phyloP scores from a whole-genome alignment of 2,329 filamentous ascomycete genomes.

The Microthyrium microscopicum region DNA sequence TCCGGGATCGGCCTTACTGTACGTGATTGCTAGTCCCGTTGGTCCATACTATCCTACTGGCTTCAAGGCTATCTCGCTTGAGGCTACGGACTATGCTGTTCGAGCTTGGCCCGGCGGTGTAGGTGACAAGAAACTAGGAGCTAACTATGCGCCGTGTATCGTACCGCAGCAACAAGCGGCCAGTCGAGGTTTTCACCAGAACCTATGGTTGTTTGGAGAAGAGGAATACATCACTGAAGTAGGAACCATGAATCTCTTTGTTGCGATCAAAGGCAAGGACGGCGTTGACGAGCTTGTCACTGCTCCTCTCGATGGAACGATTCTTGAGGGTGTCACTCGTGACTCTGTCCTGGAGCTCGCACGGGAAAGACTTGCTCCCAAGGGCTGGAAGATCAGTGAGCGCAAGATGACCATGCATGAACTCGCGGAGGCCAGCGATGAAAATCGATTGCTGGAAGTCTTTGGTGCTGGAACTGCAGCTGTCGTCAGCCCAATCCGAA shows the following conservation, averaged over 20 bases:
- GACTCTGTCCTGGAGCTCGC: conserved; percentile 83
- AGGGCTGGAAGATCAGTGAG: conserved; percentile 82
- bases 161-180: conserved; percentile 89
- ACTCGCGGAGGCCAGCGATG: conserved; percentile 60
- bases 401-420: conserved; percentile 86
- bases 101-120: conserved; percentile 96
- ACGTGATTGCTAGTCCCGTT: conserved; percentile 88
- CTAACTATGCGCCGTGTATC: conserved; percentile 98
- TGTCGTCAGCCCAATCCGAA: conserved; percentile 77
- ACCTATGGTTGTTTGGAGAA: conserved; percentile 91
- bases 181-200: conserved; percentile 88
- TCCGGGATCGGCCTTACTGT: conserved; percentile 83
- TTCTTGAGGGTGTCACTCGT: conserved; percentile 84
- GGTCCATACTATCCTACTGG: conserved; percentile 96
- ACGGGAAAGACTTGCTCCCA: conserved; percentile 60
- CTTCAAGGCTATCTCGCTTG: conserved; percentile 91
- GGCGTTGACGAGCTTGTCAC: conserved; percentile 77
- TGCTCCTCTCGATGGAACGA: conserved; percentile 91
- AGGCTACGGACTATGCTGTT: conserved; percentile 92
- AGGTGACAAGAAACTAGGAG: conserved; percentile 94
- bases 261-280: conserved; percentile 66
- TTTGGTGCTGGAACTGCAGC: conserved; percentile 91
- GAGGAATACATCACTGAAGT: conserved; percentile 95
- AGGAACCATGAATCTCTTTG: conserved; percentile 97
- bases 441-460: conserved; percentile 78